Evolutionary conservation across 2,329 filamentous ascomycete species (phyloP), one percentile per base, ranked within the genome.

Genomic region (Kalmusia sp.): DNA sequence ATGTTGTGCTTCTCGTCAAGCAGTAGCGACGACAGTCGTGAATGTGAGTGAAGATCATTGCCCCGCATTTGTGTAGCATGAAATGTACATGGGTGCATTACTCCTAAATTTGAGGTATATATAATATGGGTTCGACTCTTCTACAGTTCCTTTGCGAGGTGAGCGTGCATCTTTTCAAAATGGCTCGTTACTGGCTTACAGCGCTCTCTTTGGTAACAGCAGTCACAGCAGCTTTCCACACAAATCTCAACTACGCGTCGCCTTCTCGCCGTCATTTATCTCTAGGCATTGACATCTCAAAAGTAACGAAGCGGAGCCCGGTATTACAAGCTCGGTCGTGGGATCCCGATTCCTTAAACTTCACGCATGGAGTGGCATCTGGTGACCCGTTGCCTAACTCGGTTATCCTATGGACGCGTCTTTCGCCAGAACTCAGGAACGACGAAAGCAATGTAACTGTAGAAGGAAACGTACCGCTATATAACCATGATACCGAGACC

Each of bases 181-280:
- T 68, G 64, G 38, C 28, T 8, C 41, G 49, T 21, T 46, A 54
- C n/a, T 43, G 64, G 22, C 46, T 65, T n/a, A 51, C 54, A 24
- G 55, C 53, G 3, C 38, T 57, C 8, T 61, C 54, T 33, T 24
- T 70, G 3, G 55, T 52, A 22, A 54, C 61, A 14, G 45, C 58
- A 22, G 60, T 52, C 2, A 49, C 49, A 21, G 66, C 65, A 41
- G 61, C 54, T 30, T 71, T 58, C 8, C 62, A 68, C 24, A 53
- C 52, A 11, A 89, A 89, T 67, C 67, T 89, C 51, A 89, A 90
- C 73, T 90, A 89, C 69, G 76, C 80, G 39, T 87, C 83, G 62
- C 87, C 87, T 12, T 90, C 87, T 1, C 77, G 81, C 27, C 80
- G 86, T 31, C 87, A 90, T 61, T 77, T 81, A 2, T 76, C 78